Base-by-base conservation (phyloP, 2,329 filamentous ascomycete species). In the Magnaporthiopsis rhizophila region DNA sequence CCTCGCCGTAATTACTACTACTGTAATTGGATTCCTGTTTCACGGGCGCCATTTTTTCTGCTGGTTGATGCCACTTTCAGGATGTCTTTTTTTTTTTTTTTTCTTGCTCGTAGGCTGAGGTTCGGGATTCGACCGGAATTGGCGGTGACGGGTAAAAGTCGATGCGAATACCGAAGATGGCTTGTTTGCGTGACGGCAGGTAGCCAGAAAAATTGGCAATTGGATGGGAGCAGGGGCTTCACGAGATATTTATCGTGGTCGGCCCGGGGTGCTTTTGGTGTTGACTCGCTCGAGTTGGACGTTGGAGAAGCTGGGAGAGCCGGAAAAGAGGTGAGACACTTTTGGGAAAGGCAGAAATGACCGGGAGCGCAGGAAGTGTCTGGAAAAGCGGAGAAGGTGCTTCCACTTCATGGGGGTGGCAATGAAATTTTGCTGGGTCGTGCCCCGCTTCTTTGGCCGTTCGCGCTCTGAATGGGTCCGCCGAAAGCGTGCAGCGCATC, bases 1-100 rank as follows among this genome's bases (percentile, higher is more conserved):
- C 83, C 82, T 86, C 86, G 83, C 86, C 85, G 84, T 87, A 90
- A 86, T 83, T 90, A 90, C 86, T 89, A 88, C 84, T 90, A 85
- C 84, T 86, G 83, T 83, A 84, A 82, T 81, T 86, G 80, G 81
- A 83, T 78, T 84, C 83, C 77, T 84, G 82, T 83, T 86, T 90
- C 86, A 91, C 90, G 83, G 83, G 81, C 81, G 84, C 81, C 84
- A 87, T 86, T 79, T 70, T 70, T 73, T 59, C 65, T 66, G 62
- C 45, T 21, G 68, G 67, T 69, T 68, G 72, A 70, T 75, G 73
- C 74, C 72, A 74, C 71, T 64, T 69, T 72, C 60, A n/a, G 50
- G 12, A n/a, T 53, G 6, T 53, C 8, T 9, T 53, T 53, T n/a
- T 53, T n/a, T 7, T 7, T n/a, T n/a, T n/a, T n/a, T n/a, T n/a